These are phyloP conservation scores for Fusarium sp. DNA, from an alignment of 2,329 filamentous ascomycete species.

Conservation along the genomic window DNA sequence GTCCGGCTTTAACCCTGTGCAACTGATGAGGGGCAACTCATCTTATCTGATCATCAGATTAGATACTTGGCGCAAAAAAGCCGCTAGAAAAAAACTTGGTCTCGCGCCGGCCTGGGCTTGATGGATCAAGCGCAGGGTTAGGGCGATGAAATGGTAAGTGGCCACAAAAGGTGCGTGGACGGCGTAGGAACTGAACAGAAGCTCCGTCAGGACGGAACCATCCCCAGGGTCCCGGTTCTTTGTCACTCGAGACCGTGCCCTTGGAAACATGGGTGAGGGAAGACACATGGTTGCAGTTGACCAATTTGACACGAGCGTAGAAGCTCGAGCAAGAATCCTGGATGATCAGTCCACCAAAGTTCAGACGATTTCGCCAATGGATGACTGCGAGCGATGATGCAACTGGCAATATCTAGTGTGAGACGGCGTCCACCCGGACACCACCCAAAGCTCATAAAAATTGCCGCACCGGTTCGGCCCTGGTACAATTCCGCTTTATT, in stretches of 20 bases:
- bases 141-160: background rate
- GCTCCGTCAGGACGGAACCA: conserved; percentile 9
- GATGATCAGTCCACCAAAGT: background rate
- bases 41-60: conserved; percentile 60
- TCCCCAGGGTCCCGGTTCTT: background rate
- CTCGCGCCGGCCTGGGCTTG: background rate
- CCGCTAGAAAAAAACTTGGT: conserved; percentile 24
- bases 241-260: background rate
- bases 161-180: background rate
- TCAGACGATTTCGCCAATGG: background rate
- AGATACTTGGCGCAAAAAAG: conserved; percentile 44
- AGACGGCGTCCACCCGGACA: conserved; percentile 1
- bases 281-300: background rate
- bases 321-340: background rate
- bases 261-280: background rate
- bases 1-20: background rate
- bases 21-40: conserved; percentile 32
- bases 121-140: background rate
- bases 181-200: conserved; percentile 3
- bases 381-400: conserved; percentile 14
- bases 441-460: conserved; percentile 21
- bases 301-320: background rate
- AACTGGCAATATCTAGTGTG: conserved; percentile 10
- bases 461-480: conserved; percentile 34
- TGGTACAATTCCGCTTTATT: conserved; percentile 8